Percentiles rank a stretch among this genome's conserved stretches.
These are phyloP conservation scores for Pseudonitzschia multistriata DNA, from an alignment of 108 stramenopile species.

Conservation along the genomic window DNA sequence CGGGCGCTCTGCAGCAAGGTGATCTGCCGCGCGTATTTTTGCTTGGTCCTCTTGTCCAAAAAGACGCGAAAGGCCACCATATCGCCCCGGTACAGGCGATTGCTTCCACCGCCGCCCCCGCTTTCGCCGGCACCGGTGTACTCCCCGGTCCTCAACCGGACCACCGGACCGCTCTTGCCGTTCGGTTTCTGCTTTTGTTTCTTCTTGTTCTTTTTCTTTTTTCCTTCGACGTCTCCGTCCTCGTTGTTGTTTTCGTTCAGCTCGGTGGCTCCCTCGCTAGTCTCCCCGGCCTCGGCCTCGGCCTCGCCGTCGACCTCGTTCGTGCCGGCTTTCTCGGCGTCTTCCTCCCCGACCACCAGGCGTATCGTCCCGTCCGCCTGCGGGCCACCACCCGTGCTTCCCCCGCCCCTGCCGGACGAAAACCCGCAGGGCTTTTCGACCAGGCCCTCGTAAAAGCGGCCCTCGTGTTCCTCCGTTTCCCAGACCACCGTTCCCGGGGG, in stretches of 20 bases:
- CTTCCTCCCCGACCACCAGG: constrained; percentile 4
- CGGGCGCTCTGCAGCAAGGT: constrained; percentile 60
- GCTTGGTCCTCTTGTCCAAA: constrained; percentile 55
- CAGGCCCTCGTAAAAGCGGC: constrained; percentile 43
- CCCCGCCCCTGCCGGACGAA: constrained; percentile 20
- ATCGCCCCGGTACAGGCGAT: constrained; percentile 49
- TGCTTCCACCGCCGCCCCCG: not conserved
- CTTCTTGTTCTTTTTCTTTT: constrained; percentile 1
- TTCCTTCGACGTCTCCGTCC: not conserved
- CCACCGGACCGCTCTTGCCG: constrained; percentile 19
- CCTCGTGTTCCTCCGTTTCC: constrained; percentile 66
- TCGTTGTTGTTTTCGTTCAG: not conserved
- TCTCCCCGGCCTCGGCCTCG: not conserved
- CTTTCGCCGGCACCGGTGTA: constrained; percentile 10
- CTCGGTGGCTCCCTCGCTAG: not conserved
- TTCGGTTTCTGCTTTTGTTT: constrained; percentile 1
- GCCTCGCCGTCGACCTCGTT: not conserved
- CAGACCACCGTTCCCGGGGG: constrained; percentile 56
- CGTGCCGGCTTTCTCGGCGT: not conserved
- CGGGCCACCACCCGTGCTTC: constrained; percentile 5
- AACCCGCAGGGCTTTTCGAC: constrained; percentile 43
- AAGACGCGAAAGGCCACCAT: constrained; percentile 65
- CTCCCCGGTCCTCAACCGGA: constrained; percentile 29
- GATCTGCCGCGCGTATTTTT: constrained; percentile 58
- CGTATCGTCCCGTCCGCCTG: constrained; percentile 34